These are phyloP conservation scores for Conticribra guillardii DNA, from an alignment of 108 stramenopile genomes.

Conservation along the genomic window DNA sequence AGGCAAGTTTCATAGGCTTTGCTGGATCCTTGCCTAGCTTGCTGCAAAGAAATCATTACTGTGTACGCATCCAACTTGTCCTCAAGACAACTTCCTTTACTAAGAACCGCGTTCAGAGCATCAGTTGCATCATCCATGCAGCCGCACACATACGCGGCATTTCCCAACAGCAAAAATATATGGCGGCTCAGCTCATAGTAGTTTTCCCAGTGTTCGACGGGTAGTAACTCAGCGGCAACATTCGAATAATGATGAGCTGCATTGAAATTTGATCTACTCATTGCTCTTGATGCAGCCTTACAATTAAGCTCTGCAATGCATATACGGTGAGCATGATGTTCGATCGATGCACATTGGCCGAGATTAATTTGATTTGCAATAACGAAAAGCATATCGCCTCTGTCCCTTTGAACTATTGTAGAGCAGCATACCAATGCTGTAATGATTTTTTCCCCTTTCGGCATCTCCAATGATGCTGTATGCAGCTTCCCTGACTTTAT, in stretches of 20 bases:
- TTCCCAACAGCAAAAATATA: not conserved
- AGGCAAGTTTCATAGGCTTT: slow-evolving; percentile 2
- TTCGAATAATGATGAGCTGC: slow-evolving; percentile 23
- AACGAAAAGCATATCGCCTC: too few relatives aligned
- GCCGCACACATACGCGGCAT: slow-evolving; percentile 4
- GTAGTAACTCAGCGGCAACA: slow-evolving; percentile 2
- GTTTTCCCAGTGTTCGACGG: slow-evolving; percentile 9
- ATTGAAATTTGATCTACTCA: slow-evolving; percentile 28
- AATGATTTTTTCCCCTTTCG: slow-evolving; percentile 17
- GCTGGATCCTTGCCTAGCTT: not conserved
- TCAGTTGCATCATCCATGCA: slow-evolving; percentile 1
- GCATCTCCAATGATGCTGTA: slow-evolving; percentile 43
- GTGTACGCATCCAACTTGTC: slow-evolving; percentile 12
- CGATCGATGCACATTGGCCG: too few relatives aligned
- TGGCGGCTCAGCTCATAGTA: slow-evolving; percentile 6
- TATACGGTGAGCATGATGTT: not conserved
- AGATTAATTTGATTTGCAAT: slow-evolving; percentile 17
- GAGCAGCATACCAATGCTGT: slow-evolving; percentile 9
- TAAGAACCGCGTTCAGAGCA: not conserved
- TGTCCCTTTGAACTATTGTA: slow-evolving; percentile 2
- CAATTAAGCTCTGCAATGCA: slow-evolving; percentile 26
- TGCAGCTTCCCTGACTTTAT: slow-evolving; percentile 59
- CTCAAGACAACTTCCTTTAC: slow-evolving; percentile 4
- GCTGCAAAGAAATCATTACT: not conserved
- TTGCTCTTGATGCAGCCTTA: slow-evolving; percentile 17